Evolutionary conservation across 371 early-diverging fungal genomes (phyloP).

Genomic region (Synchytrium microbalum): DNA sequence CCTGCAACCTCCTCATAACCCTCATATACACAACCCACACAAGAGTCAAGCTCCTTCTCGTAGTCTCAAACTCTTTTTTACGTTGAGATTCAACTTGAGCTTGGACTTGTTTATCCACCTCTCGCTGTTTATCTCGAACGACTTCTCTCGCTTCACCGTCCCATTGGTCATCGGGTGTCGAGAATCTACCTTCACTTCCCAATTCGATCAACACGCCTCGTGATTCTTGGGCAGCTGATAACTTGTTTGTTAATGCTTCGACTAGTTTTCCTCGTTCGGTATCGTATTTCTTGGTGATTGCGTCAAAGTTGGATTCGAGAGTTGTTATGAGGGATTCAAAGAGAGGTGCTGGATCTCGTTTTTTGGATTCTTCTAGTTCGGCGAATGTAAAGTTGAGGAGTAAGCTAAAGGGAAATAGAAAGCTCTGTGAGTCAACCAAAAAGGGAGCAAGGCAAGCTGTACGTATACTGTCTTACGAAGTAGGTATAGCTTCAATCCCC

Average conservation of each 20-base stretch:
- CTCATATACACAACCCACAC: slow-evolving; percentile 87
- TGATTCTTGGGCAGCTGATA: neutral
- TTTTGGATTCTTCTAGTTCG: slow-evolving; percentile 73
- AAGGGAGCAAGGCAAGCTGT: slow-evolving; percentile 2
- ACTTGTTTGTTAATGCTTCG: slow-evolving; percentile 6
- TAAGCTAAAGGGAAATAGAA: slow-evolving; percentile 35
- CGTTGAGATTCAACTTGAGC: slow-evolving; percentile 51
- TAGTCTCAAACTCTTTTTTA: slow-evolving; percentile 51
- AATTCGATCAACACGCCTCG: neutral
- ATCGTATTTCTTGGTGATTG: slow-evolving; percentile 26
- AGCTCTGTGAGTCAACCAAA: neutral
- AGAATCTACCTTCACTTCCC: neutral
- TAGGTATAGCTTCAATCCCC: slow-evolving; percentile 66
- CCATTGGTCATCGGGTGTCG: slow-evolving; percentile 47
- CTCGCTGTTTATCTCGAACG: slow-evolving; percentile 54
- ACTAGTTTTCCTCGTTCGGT: slow-evolving; percentile 32
- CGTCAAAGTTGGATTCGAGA: slow-evolving; percentile 65
- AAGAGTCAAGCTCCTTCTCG: slow-evolving; percentile 55
- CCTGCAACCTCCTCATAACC: slow-evolving; percentile 71
- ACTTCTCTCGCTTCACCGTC: slow-evolving; percentile 75
- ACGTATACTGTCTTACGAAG: slow-evolving; percentile 43
- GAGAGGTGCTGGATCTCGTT: slow-evolving; percentile 32
- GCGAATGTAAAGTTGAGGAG: slow-evolving; percentile 77
- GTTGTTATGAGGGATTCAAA: slow-evolving; percentile 23
- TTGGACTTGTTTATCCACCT: slow-evolving; percentile 54